Evolutionary conservation across 78 protist genomes (phyloP), one percentile per base, ranked within the genome.

Genomic region (Creolimax fragrantissima): DNA sequence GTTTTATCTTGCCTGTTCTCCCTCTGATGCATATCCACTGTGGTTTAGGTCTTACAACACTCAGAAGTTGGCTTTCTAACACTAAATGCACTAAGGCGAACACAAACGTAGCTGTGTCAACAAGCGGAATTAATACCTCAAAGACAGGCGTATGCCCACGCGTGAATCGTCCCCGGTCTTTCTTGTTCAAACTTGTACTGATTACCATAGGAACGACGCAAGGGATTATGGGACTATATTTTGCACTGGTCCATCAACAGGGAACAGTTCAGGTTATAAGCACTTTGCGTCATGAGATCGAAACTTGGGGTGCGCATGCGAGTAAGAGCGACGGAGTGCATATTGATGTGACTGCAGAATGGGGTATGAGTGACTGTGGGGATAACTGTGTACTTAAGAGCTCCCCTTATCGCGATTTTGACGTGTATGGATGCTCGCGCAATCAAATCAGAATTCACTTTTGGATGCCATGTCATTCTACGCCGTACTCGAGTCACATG

Each of bases 401-500:
- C n/a, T n/a, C n/a, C n/a, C n/a, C n/a, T n/a, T n/a, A n/a, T n/a
- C n/a, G n/a, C n/a, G n/a, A n/a, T n/a, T n/a, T n/a, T n/a, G n/a
- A 24, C 24, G 74, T 24, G 74, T 58, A 58, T 58, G 74, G 39
- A 24, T 58, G 74, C 24, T 17, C 6, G 3, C 35, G 36, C 0
- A 42, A 3, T 32, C 89, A 11, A 1, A 42, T 44, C 43, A 43
- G 84, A 39, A 91, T 94, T 36, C 94, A 94, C 88, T 84, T 95
- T 44, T 85, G 95, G 83, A 89, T 89, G 43, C 95, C 96, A 3
- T 96, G 98, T 92, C 96, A 96, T 91, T 91, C 96, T 32, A 93
- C 97, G 17, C 97, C 98, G 3, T 92, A 35, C 35, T 94, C 93
- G 93, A 67, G 92, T 3, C 93, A 93, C 92, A 35, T 93, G 44